Evolutionary conservation across 441 rosid genomes (phyloP).

Genomic region (Sinapis alba): DNA sequence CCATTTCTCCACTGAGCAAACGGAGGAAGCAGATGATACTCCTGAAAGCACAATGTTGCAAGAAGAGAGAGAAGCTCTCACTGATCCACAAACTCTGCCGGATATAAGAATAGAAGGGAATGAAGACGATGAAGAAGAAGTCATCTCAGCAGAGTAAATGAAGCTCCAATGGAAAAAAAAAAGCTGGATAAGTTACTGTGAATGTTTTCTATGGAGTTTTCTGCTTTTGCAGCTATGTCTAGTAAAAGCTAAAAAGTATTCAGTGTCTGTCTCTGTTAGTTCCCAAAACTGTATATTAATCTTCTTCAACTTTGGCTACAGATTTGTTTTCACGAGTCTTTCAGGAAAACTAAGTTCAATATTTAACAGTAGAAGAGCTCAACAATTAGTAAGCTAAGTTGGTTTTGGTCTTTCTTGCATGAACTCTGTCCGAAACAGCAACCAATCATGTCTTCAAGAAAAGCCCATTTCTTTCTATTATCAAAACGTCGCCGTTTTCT

Average conservation of each 20-base stretch:
- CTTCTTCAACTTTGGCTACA: conserved; percentile 27
- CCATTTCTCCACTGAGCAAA: conserved; percentile 29
- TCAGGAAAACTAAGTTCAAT: neutral
- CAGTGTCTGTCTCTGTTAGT: conserved; percentile 19
- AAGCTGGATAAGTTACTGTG: neutral
- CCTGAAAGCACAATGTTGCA: conserved; percentile 45
- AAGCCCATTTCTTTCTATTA: neutral
- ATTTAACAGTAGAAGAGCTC: neutral
- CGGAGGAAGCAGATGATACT: conserved; percentile 39
- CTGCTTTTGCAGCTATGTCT: conserved; percentile 21
- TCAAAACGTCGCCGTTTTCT: too few species aligned
- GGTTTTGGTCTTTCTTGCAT: neutral
- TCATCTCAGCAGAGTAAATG: conserved; percentile 49
- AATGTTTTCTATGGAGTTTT: conserved; percentile 18
- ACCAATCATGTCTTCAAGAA: neutral
- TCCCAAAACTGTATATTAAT: conserved; percentile 36
- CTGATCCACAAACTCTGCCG: conserved; percentile 60
- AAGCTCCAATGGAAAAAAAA: neutral
- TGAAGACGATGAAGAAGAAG: conserved; percentile 45
- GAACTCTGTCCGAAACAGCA: neutral
- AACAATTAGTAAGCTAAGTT: neutral
- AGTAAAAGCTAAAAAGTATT: conserved; percentile 26
- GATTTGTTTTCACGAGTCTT: conserved; percentile 21
- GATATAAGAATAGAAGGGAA: conserved; percentile 44
- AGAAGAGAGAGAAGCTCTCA: conserved; percentile 51